These are phyloP conservation scores for Clavispora vitiphila DNA, from an alignment of 805 yeast species.

Conservation along the genomic window DNA sequence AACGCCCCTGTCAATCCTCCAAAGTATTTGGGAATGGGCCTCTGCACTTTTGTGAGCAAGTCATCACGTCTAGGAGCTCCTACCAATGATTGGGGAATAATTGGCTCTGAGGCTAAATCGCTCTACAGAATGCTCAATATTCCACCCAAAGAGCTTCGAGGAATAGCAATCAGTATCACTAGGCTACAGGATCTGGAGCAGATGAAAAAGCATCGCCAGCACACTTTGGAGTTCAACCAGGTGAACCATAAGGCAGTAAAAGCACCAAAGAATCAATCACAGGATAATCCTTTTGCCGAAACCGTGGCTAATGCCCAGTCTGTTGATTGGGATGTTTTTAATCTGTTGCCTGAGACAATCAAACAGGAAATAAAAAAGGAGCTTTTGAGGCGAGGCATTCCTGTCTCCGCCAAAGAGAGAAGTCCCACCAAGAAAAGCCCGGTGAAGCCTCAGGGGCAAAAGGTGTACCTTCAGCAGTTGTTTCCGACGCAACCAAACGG, in stretches of 20 bases:
- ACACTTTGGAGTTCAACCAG: slow-evolving; percentile 6
- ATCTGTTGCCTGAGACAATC: slow-evolving; percentile 61
- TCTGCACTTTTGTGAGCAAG: slow-evolving; percentile 60
- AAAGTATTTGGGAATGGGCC: slow-evolving; percentile 82
- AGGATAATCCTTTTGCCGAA: slow-evolving; percentile 11
- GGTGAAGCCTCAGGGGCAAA: slow-evolving; percentile 9
- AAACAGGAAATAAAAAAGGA: slow-evolving; percentile 57
- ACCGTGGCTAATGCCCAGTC: slow-evolving; percentile 16
- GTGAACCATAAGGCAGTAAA: background rate
- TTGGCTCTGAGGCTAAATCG: slow-evolving; percentile 55
- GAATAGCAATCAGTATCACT: slow-evolving; percentile 67
- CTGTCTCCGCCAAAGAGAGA: slow-evolving; percentile 13
- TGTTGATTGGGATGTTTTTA: slow-evolving; percentile 64
- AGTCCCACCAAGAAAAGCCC: slow-evolving; percentile 5
- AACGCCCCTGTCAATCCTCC: slow-evolving; percentile 72
- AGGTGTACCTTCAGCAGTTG: slow-evolving; percentile 33
- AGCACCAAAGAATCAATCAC: slow-evolving; percentile 3
- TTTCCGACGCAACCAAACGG: slow-evolving; percentile 30
- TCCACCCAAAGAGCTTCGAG: slow-evolving; percentile 68
- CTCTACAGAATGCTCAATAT: slow-evolving; percentile 53
- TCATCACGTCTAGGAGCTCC: slow-evolving; percentile 56
- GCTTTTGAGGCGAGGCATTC: slow-evolving; percentile 39
- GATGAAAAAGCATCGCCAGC: slow-evolving; percentile 12
- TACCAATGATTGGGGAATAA: slow-evolving; percentile 54
- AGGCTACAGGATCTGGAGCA: slow-evolving; percentile 43